phyloP scores from a whole-genome alignment of 345 rosid species.

The Salix dunnii region DNA sequence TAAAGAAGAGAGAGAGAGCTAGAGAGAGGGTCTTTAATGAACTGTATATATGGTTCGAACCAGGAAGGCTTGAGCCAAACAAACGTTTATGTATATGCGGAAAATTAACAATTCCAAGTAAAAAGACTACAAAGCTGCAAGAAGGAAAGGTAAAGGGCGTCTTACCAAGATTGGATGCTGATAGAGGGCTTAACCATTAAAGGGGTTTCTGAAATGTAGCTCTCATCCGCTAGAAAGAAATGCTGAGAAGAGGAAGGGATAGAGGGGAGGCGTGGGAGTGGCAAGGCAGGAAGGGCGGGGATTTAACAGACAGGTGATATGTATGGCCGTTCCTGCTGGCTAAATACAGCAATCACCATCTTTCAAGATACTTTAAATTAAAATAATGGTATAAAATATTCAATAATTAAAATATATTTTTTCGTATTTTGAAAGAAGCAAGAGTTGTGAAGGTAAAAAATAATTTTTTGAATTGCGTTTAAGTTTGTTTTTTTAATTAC shows the following conservation, averaged over 20 bases:
- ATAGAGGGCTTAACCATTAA: conserved; percentile 13
- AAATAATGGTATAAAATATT: background rate
- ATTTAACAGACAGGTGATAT: conserved; percentile 67
- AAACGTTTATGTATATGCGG: background rate
- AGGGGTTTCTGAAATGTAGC: background rate
- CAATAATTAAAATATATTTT: too few species aligned
- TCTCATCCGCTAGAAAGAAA: conserved; percentile 5
- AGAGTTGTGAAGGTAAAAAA: background rate
- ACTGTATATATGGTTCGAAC: background rate
- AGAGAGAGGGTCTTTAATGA: conserved; percentile 17
- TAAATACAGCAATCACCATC: conserved; percentile 7
- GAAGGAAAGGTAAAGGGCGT: background rate
- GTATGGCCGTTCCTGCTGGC: too few species aligned
- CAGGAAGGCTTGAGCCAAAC: conserved; percentile 5
- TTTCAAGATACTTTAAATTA: background rate
- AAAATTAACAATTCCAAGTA: background rate
- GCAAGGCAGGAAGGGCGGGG: conserved; percentile 99
- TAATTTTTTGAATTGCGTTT: too few species aligned
- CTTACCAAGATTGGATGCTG: conserved; percentile 16
- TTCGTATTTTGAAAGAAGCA: background rate
- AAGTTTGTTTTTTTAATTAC: too few species aligned
- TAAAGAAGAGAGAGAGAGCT: background rate
- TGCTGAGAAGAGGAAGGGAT: conserved; percentile 18
- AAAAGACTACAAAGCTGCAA: background rate
- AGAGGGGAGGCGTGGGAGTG: conserved; percentile 37